Base-by-base conservation (phyloP, 2,329 filamentous ascomycete genomes). In the Periconia sp. region DNA sequence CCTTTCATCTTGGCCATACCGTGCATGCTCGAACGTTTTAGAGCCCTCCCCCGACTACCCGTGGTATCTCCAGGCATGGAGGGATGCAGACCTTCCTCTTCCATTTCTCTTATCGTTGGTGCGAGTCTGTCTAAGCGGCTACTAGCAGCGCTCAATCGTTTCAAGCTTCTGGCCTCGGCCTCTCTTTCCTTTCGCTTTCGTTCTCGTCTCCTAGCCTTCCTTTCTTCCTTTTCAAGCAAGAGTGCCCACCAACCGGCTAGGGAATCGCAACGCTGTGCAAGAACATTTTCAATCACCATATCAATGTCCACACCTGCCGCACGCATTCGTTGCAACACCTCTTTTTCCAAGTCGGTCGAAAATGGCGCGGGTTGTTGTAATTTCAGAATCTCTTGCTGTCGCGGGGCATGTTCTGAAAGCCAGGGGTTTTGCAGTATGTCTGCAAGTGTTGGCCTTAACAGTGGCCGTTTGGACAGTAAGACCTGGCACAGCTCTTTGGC, bases 211-310 rank as follows among this genome's bases (percentile, higher is more conserved):
- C 78, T 82, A 59, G 92, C 87, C 73, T 99, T 99, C 9, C 92
- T 85, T 70, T 92, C 85, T 69, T 99, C 94, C 72, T 97, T 99
- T 68, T 97, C 94, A 10, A 97, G 85, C 40, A 99, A 77, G 27
- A 99, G 76, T 2, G 91, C 90, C 94, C 94, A 99, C 94, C 94
- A 99, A 6, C 94, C 94, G 47, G 92, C 91, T 46, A 99, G 78
- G 6, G 88, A 84, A 74, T 99, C 93, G 68, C 94, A 97, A 60
- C 91, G 84, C 71, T 96, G 91, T 3, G 92, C 85, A 35, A 96
- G 75, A 2, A 99, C 94, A 64, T 94, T 95, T 70, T 97, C 93
- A 58, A 97, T 93, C 8, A 99, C 91, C 56, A 89, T 84, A 69
- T 99, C 94, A 54, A 96, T 94, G 66, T 97, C 90, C 20, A 97